Evolutionary conservation across 2,329 filamentous ascomycete genomes (phyloP), one percentile per base, ranked within the genome.

Genomic region (Fusarium kyushuense): DNA sequence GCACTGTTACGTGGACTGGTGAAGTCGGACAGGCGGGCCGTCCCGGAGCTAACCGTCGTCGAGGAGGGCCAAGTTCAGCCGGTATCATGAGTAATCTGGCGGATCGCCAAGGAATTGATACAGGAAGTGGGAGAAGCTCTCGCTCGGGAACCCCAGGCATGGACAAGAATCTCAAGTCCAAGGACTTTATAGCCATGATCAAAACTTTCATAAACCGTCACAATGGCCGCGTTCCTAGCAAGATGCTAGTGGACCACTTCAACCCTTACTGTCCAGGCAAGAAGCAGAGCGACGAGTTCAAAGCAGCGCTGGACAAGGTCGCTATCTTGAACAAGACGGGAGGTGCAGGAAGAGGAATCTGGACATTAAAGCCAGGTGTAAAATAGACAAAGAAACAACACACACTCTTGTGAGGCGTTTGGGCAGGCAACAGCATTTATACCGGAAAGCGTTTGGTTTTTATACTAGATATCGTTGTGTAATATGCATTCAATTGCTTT

Each of bases 1-100:
- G 95, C 10, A 93, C 92, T 0, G 92, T 96, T 11, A 97, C 95
- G 1, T 98, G 95, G 95, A 98, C 95, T 0, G 95, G 96, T 2
- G 88, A 92, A 71, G 89, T 92, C 46, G 95, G 95, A 12, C 86
- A 90, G 49, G 89, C 89, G 6, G 95, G 94, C 2, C 85, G 92
- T 35, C 91, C 92, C 2, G 86, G 88, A 27, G 83, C 82, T 35
- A 80, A 78, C 58, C 84, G 82, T 21, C 84, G 84, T 1, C 84
- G 81, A 40, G 84, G 79, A 33, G 86, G 84, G 6, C 85, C 86
- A 6, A 82, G 83, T 67, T 87, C 87, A 3, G 79, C 84, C 3
- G 80, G 82, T 35, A 81, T 91, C 23, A 79, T 90, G 54, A 84
- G 84, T 17, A 85, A 86, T 23, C 77, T 91, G 17, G 84, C 87